These are phyloP conservation scores for Kazachstania sp. DNA, from an alignment of 1,139 yeast species.

Conservation along the genomic window DNA sequence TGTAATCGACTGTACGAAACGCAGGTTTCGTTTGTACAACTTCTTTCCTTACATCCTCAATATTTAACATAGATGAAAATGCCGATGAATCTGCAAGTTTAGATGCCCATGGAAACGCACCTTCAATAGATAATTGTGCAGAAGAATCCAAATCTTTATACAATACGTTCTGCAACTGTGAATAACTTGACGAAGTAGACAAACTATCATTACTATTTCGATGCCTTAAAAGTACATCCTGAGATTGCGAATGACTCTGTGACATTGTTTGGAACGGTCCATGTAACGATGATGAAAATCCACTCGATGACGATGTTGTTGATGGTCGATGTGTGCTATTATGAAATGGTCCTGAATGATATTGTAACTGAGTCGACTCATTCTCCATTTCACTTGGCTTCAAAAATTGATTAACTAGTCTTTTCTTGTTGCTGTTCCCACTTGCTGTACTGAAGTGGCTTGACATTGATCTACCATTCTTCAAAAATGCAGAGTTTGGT, in stretches of 20 bases:
- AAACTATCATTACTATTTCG: background rate
- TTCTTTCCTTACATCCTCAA: background rate
- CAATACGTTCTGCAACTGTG: background rate
- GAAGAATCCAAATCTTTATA: background rate
- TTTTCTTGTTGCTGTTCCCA: conserved; percentile 11
- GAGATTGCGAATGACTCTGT: background rate
- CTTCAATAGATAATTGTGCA: background rate
- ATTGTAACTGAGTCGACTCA: background rate
- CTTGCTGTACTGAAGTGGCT: conserved; percentile 1
- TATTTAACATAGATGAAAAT: background rate
- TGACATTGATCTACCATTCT: conserved; percentile 3
- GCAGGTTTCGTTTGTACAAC: background rate
- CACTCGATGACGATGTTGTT: background rate
- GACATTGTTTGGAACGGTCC: background rate
- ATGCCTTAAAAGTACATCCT: background rate
- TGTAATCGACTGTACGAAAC: background rate
- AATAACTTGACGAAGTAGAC: background rate
- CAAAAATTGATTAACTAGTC: conserved; percentile 24
- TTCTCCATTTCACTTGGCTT: conserved; percentile 2
- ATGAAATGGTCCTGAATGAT: background rate
- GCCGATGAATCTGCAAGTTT: background rate
- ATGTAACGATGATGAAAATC: background rate
- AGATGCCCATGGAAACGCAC: background rate
- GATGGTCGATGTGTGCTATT: background rate
- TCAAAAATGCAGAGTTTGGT: background rate